phyloP scores from a whole-genome alignment of 2,329 filamentous ascomycete species.

The Ceratocystis destructans region DNA sequence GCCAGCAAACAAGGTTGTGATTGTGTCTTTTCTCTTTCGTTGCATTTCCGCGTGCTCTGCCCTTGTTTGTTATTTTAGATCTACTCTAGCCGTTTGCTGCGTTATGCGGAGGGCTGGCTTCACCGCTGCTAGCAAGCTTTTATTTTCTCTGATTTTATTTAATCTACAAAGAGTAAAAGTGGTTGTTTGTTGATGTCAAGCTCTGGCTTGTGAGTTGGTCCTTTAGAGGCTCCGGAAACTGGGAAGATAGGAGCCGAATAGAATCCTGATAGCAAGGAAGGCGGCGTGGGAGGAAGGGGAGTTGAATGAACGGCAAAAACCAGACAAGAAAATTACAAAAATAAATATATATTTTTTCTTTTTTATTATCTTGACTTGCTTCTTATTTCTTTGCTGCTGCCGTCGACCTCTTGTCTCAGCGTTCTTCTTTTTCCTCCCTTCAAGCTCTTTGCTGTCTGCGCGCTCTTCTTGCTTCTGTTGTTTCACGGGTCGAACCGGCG shows the following conservation, averaged over 20 bases:
- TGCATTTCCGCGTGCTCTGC: not conserved
- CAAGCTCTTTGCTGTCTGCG: not conserved
- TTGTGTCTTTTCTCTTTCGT: not conserved
- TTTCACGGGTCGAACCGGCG: not conserved
- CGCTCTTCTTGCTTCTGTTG: not conserved
- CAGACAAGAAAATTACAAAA: not conserved
- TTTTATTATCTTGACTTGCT: not conserved
- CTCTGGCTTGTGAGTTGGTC: not conserved
- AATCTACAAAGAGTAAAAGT: not conserved
- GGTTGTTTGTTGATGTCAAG: not conserved
- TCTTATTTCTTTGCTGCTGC: not conserved
- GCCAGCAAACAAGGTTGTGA: not conserved
- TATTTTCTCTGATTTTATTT: too few relatives aligned
- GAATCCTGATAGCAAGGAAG: not conserved
- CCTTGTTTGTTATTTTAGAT: too few relatives aligned
- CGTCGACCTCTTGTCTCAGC: not conserved
- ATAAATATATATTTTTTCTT: not conserved
- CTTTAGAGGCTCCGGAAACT: constrained; percentile 2
- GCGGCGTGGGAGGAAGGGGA: too few relatives aligned
- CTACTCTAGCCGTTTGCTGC: too few relatives aligned
- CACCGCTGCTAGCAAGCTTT: too few relatives aligned
- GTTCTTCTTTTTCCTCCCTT: not conserved
- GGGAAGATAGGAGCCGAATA: not conserved
- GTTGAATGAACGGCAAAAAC: not conserved
- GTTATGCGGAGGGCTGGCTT: too few relatives aligned